Base-by-base conservation (phyloP, 1,284 basidiomycete genomes). In the Rhodotorula sp. region DNA sequence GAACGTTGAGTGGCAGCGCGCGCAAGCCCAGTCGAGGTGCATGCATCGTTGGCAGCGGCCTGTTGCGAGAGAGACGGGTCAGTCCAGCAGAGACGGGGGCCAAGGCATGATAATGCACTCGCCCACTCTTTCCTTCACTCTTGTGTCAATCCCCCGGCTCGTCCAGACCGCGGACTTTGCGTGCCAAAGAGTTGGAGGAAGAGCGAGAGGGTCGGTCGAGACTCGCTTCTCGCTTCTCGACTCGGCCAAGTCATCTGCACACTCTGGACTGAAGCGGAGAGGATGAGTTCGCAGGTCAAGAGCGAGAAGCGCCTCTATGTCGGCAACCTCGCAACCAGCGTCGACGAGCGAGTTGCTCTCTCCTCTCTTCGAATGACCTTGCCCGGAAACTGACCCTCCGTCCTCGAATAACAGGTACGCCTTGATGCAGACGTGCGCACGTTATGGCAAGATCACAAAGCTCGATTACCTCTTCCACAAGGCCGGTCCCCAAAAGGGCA, bases 391-490 rank as follows among this genome's bases (percentile, higher is more conserved):
- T 59, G 53, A 26, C n/a, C 26, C 18, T 30, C 24, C 22, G 5
- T 1, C 20, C 44, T 29, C 17, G 22, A 3, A n/a, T 4, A 14
- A 4, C 53, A 93, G 91, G 81, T 91, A 93, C 81, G 84, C 91
- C 12, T 85, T 98, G 46, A 86, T 97, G 30, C 90, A 95, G 80
- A 82, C 94, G 46, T 97, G 97, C 81, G 86, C 88, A 56, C 94
- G 91, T 81, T 93, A 89, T 78, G 95, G 95, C 72, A 93, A 91
- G 81, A 86, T 98, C 71, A 86, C 91, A 53, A 93, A 94, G 77
- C 86, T 97, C 68, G 95, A 99, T 81, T 95, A 89, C 80, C 85
- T 98, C 76, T 96, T 95, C 79, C 95, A 99, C 85, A 97, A 95
- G 82, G 84, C 88, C 0, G 95, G 95, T 0, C 85, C 89, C 6